Conservation (phyloP, 441 rosid genomes). For the Geranium incanum region DNA sequence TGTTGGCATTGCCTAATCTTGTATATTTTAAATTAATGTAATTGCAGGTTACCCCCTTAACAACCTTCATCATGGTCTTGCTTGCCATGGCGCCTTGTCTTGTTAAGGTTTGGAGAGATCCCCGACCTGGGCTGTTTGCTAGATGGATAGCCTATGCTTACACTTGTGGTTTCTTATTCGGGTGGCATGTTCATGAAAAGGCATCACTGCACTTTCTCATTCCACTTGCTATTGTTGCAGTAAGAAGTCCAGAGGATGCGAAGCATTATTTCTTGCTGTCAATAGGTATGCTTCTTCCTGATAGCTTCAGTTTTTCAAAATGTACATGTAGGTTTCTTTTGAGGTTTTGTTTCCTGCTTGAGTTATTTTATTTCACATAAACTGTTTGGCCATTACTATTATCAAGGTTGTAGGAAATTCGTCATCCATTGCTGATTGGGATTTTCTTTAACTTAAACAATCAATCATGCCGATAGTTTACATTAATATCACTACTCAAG, state of each 20-base stretch:
- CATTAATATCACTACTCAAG: neutral
- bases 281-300: constrained; percentile 45
- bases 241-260: constrained; percentile 70
- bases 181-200: constrained; percentile 98
- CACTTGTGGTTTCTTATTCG: constrained; percentile 78
- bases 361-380: constrained; percentile 10
- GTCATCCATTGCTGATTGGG: neutral
- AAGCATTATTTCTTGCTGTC: constrained; percentile 70
- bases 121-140: constrained; percentile 41
- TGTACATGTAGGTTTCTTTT: neutral
- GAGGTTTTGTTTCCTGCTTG: neutral
- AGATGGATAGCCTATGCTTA: constrained; percentile 82
- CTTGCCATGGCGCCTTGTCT: constrained; percentile 71
- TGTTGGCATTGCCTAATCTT: constrained; percentile 2
- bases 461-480: neutral
- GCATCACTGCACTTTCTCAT: constrained; percentile 84
- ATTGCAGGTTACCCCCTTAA: constrained; percentile 60
- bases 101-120: constrained; percentile 62
- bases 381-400: neutral
- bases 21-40: constrained; percentile 12
- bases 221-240: constrained; percentile 68
- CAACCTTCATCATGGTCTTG: constrained; percentile 60
- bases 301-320: neutral
- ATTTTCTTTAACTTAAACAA: neutral
- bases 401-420: neutral